Conservation (phyloP, 257 asterid genomes). For the Salvia miltiorrhiza region DNA sequence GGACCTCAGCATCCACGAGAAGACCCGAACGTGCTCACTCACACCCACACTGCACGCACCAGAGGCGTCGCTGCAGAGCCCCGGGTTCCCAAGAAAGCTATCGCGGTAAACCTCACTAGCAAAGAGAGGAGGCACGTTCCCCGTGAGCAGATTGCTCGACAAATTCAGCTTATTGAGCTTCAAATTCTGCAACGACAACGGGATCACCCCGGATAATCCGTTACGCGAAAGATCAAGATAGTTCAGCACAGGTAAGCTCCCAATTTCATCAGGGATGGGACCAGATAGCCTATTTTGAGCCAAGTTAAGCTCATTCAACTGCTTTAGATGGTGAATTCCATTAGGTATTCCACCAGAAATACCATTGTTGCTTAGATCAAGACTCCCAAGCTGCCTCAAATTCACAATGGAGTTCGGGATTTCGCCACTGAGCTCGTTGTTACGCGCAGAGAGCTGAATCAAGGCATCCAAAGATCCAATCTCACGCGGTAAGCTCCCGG, state of each 20-base stretch:
- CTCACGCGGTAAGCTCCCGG: constrained; percentile 61
- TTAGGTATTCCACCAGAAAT: constrained; percentile 58
- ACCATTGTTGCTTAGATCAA: constrained; percentile 58
- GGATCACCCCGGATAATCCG: constrained; percentile 53
- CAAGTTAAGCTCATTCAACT: constrained; percentile 63
- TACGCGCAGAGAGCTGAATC: constrained; percentile 41
- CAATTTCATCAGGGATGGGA: constrained; percentile 59
- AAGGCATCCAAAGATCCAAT: constrained; percentile 47
- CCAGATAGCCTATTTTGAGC: constrained; percentile 59
- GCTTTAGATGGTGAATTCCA: constrained; percentile 42
- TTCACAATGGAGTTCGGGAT: constrained; percentile 52
- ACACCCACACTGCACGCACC: constrained; percentile 33
- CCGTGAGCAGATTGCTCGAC: constrained; percentile 61
- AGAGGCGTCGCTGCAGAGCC: constrained; percentile 37
- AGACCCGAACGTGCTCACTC: constrained; percentile 6
- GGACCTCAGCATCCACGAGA: constrained; percentile 39
- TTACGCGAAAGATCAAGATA: constrained; percentile 81
- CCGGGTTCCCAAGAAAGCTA: constrained; percentile 77
- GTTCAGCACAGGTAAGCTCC: constrained; percentile 58
- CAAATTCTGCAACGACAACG: constrained; percentile 54
- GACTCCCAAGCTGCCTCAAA: constrained; percentile 43
- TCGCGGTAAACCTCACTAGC: constrained; percentile 37
- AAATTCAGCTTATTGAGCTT: constrained; percentile 63
- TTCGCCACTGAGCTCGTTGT: constrained; percentile 51
- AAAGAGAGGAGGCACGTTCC: constrained; percentile 55